Evolutionary conservation across 768 basidiomycete genomes (phyloP).

Genomic region (Kwoniella heveanensis): DNA sequence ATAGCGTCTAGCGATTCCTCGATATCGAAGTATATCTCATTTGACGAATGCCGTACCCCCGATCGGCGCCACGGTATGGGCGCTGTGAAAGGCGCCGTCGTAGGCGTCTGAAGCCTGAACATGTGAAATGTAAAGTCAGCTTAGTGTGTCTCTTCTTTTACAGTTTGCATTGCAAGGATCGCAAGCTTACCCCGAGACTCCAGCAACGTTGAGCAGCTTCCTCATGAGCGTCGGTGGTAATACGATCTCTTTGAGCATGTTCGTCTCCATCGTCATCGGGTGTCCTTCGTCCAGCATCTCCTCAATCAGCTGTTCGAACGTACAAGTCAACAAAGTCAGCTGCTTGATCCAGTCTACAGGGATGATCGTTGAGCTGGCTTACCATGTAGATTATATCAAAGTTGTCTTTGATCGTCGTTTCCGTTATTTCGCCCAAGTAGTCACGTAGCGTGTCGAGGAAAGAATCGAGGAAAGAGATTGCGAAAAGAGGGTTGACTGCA

Average conservation of each 20-base stretch:
- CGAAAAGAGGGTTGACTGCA: conserved; percentile 83
- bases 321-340: too few relatives aligned
- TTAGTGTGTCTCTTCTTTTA: not conserved
- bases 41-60: conserved; percentile 77
- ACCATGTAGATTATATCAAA: conserved; percentile 96
- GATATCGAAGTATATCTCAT: conserved; percentile 92
- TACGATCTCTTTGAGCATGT: conserved; percentile 88
- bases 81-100: conserved; percentile 69
- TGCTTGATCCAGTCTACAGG: too few relatives aligned
- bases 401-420: conserved; percentile 79
- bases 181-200: conserved; percentile 59
- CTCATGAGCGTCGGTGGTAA: conserved; percentile 83
- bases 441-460: conserved; percentile 81
- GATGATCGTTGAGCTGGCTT: too few relatives aligned
- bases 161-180: not conserved
- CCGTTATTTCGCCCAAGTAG: conserved; percentile 83
- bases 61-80: conserved; percentile 92
- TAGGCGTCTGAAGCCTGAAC: conserved; percentile 47
- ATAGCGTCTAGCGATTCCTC: conserved; percentile 77
- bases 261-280: conserved; percentile 85
- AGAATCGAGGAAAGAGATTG: conserved; percentile 82
- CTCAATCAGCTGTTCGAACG: conserved; percentile 70
- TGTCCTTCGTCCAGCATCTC: conserved; percentile 93
- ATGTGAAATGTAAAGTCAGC: not conserved
- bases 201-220: conserved; percentile 65